These are phyloP conservation scores for Talaromyces funiculosus DNA, from an alignment of 2,329 filamentous ascomycete species.

Conservation along the genomic window DNA sequence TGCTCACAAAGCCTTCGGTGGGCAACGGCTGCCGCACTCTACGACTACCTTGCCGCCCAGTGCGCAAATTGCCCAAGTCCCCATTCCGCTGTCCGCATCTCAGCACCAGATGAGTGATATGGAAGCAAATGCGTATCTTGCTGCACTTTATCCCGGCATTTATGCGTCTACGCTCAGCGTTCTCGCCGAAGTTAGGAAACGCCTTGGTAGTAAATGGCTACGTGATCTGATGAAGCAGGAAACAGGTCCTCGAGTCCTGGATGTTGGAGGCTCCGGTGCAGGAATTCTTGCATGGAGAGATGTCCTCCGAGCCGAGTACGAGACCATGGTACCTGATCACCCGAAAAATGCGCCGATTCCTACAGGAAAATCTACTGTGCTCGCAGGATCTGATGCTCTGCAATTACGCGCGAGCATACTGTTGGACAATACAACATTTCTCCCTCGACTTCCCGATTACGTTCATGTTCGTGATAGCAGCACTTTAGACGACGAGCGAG, in stretches of 20 bases:
- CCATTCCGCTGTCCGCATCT: constrained; percentile 53
- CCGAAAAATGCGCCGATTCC: constrained; percentile 37
- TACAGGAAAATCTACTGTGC: constrained; percentile 68
- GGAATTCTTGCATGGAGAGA: constrained; percentile 61
- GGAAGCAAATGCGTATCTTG: constrained; percentile 56
- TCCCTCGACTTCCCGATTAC: constrained; percentile 87
- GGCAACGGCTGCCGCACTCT: constrained; percentile 68
- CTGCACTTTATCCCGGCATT: constrained; percentile 55
- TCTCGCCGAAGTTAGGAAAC: constrained; percentile 55
- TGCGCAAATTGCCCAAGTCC: constrained; percentile 48
- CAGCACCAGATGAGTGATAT: constrained; percentile 56
- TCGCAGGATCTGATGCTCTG: constrained; percentile 70
- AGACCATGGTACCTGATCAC: constrained; percentile 52
- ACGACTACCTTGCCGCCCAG: constrained; percentile 59
- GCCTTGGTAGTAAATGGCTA: constrained; percentile 56
- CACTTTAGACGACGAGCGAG: constrained; percentile 52
- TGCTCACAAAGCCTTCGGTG: constrained; percentile 71
- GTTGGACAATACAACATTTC: constrained; percentile 82
- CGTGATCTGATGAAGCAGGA: constrained; percentile 51
- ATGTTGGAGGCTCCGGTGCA: constrained; percentile 58
- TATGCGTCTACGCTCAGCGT: constrained; percentile 54
- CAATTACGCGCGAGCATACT: constrained; percentile 69
- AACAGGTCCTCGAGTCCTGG: constrained; percentile 54
- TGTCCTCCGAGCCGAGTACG: constrained; percentile 75
- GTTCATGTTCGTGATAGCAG: constrained; percentile 56